Base-by-base conservation (phyloP, 1,139 yeast genomes). In the Suhomyces wounanorum region DNA sequence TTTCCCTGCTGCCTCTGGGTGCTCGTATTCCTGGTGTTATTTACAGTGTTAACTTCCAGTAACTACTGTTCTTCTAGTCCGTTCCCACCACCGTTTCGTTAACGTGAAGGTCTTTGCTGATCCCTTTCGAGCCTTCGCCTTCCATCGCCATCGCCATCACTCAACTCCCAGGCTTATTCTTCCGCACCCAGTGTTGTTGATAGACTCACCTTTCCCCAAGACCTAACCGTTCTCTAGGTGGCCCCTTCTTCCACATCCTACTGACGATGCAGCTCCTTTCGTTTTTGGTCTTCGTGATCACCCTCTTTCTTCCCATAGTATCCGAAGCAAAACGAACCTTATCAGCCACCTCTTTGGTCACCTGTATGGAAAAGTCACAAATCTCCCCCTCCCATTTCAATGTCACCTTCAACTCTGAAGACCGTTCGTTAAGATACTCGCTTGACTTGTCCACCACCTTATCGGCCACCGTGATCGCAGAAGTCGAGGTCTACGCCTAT, bases 301-400 rank as follows among this genome's bases (percentile, higher is more conserved):
- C 43, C 37, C 39, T 26, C 39, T 46, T 37, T 36, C 49, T 46
- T 23, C 45, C 47, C 37, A 13, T 43, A 17, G n/a, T 46, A 8
- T 56, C 47, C 10, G 17, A 21, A 6, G 77, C 73, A 35, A 64
- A 59, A 49, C 73, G 87, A 55, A 60, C 70, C 35, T 75, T 86
- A 40, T 65, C 72, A 16, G 89, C 92, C 4, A 73, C 85, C 7
- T 86, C 94, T 4, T 72, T 87, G 57, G 92, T 87, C 45, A 81
- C 89, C 25, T 87, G 95, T 72, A 83, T 84, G 86, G 84, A 83
- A 46, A 69, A 77, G 58, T 84, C 90, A 1, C 82, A 82, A 62
- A 73, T 87, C 47, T 73, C 85, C 1, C 89, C 94, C 1, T 70
- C 82, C 13, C 81, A 77, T 58, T 87, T 87, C 62, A 78, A 84